Conservation (phyloP, 169 alveolate genomes). For the Cryptosporidium sp. region DNA sequence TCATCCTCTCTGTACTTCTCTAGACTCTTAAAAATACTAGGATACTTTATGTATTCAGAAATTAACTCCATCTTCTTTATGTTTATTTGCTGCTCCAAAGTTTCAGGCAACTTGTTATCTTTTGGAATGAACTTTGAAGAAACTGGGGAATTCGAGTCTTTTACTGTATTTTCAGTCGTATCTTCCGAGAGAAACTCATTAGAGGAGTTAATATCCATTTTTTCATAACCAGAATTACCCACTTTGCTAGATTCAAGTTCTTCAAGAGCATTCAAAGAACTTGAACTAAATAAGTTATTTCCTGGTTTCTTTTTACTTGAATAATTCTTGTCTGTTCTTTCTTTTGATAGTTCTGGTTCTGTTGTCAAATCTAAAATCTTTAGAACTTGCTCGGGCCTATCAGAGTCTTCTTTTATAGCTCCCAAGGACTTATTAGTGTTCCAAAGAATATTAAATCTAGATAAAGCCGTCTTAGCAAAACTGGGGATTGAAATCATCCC, state of each 20-base stretch:
- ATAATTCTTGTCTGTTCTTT: neutral
- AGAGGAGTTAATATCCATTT: neutral
- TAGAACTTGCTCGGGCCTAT: neutral
- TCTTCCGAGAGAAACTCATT: neutral
- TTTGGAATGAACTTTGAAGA: neutral
- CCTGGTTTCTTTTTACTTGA: neutral
- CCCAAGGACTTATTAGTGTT: neutral
- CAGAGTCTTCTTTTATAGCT: neutral
- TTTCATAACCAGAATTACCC: neutral
- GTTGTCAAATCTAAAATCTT: neutral
- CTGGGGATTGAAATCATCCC: constrained; percentile 35
- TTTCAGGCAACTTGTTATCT: constrained; percentile 29
- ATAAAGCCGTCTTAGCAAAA: constrained; percentile 49
- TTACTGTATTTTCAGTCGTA: neutral
- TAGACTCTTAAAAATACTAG: neutral
- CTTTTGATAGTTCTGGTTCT: neutral
- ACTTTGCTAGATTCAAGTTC: neutral
- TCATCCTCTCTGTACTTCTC: constrained; percentile 14
- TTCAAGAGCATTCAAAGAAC: neutral
- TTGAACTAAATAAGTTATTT: neutral
- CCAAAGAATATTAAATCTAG: constrained; percentile 59
- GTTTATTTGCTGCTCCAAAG: constrained; percentile 39
- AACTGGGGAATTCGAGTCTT: neutral
- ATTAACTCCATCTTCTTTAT: constrained; percentile 64
- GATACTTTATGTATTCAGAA: constrained; percentile 64